A percentile compares a stretch with the other conserved stretches of the same genome.
Conservation (phyloP, 352 stramenopile species). For the Phytopythium helicoides region DNA sequence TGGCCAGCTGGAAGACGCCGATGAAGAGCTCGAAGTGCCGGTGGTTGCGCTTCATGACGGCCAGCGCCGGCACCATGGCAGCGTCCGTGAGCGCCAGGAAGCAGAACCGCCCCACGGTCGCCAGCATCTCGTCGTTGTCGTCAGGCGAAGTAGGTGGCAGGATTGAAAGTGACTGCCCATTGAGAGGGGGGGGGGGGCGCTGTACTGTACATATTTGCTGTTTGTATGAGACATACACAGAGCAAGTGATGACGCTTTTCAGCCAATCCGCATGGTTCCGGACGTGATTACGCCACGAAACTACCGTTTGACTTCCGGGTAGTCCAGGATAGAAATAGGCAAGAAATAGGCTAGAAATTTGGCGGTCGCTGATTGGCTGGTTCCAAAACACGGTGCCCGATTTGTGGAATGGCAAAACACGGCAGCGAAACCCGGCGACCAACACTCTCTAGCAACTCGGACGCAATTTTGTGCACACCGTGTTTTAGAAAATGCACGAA, state of each 20-base stretch:
- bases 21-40: constrained; percentile 90
- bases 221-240: background rate
- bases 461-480: no score
- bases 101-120: constrained; percentile 53
- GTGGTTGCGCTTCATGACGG: constrained; percentile 78
- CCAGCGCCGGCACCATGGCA: constrained; percentile 71
- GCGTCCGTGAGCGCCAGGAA: constrained; percentile 72
- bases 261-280: constrained; percentile 1
- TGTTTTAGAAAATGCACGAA: no score
- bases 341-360: no score
- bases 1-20: constrained; percentile 78
- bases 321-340: no score
- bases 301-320: no score
- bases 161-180: background rate
- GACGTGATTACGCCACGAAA: constrained; percentile 1
- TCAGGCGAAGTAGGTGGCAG: background rate
- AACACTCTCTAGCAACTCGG: background rate
- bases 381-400: no score
- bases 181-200: no score
- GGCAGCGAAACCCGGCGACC: background rate
- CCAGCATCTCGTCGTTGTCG: no score
- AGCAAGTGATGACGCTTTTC: constrained; percentile 1
- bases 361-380: no score
- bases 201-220: no score
- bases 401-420: no score